These are phyloP conservation scores for Hericium alpestre DNA, from an alignment of 768 basidiomycete genomes.

Conservation along the genomic window DNA sequence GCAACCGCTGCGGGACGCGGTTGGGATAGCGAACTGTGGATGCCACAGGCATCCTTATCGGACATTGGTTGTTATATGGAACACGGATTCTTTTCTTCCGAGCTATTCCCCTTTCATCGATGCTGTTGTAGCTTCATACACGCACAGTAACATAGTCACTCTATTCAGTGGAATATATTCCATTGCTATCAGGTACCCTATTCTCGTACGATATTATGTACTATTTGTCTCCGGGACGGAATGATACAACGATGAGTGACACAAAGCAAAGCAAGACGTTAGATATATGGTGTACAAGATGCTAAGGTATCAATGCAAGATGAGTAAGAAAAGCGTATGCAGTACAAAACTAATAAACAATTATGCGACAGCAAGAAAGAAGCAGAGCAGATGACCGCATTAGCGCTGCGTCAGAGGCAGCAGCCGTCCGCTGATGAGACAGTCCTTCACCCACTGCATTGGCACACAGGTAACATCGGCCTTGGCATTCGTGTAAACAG, in stretches of 20 bases:
- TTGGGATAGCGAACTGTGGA: neutral
- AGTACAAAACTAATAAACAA: neutral
- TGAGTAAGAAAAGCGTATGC: neutral
- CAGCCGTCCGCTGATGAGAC: constrained; percentile 53
- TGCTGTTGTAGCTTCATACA: no score
- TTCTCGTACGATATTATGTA: no score
- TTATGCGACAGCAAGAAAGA: neutral
- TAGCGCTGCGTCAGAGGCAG: constrained; percentile 16
- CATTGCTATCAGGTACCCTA: no score
- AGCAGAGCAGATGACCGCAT: neutral
- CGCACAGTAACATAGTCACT: no score
- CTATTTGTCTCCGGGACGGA: no score
- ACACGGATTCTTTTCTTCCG: no score
- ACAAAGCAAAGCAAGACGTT: neutral
- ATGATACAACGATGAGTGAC: neutral
- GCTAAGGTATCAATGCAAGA: constrained; percentile 4
- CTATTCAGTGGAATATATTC: no score
- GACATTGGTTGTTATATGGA: neutral
- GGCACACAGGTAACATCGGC: constrained; percentile 30
- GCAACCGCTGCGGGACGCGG: constrained; percentile 18
- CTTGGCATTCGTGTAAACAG: constrained; percentile 15
- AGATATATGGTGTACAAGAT: neutral
- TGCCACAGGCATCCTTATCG: neutral
- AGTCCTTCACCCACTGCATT: constrained; percentile 71
- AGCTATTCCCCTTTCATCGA: no score